Percentiles rank a stretch among this genome's conserved stretches.
phyloP scores from a whole-genome alignment of 139 green algal genomes.

The Chlamydomonas eustigma region DNA sequence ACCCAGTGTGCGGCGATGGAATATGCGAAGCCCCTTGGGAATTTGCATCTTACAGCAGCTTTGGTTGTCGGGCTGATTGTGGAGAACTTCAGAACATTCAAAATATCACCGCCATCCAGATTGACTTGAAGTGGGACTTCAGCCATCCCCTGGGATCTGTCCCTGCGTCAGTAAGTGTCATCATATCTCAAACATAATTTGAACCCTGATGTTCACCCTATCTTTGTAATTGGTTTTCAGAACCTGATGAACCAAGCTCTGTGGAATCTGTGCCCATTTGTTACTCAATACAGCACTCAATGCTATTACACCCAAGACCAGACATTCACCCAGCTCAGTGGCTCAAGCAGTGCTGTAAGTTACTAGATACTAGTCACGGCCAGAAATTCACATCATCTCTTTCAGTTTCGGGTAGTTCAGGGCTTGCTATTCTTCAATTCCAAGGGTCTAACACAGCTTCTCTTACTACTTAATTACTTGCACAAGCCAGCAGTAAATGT shows the following conservation, averaged over 20 bases:
- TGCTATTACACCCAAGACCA: conserved; percentile 72
- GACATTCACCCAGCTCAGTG: conserved; percentile 49
- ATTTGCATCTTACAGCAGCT: conserved; percentile 74
- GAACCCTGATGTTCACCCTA: too few species aligned
- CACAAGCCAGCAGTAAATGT: too few species aligned
- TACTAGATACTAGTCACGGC: too few species aligned
- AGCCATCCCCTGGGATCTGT: conserved; percentile 60
- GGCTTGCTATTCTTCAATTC: too few species aligned
- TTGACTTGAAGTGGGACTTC: conserved; percentile 75
- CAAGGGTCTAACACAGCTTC: too few species aligned
- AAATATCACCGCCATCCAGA: conserved; percentile 60
- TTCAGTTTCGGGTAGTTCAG: too few species aligned
- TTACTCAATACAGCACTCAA: conserved; percentile 46
- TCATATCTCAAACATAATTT: too few species aligned
- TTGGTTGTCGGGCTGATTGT: conserved; percentile 82
- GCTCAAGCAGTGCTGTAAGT: conserved; percentile 23
- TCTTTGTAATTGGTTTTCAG: conserved; percentile 30
- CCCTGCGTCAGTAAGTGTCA: conserved; percentile 50
- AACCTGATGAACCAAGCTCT: conserved; percentile 68
- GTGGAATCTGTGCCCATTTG: conserved; percentile 72
- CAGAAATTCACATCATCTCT: too few species aligned
- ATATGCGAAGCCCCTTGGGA: conserved; percentile 77
- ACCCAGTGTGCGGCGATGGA: conserved; percentile 79
- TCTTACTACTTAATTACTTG: too few species aligned
- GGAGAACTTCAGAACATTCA: conserved; percentile 68